phyloP scores from a whole-genome alignment of 2,329 filamentous ascomycete species.

The Fusarium abutilonis region DNA sequence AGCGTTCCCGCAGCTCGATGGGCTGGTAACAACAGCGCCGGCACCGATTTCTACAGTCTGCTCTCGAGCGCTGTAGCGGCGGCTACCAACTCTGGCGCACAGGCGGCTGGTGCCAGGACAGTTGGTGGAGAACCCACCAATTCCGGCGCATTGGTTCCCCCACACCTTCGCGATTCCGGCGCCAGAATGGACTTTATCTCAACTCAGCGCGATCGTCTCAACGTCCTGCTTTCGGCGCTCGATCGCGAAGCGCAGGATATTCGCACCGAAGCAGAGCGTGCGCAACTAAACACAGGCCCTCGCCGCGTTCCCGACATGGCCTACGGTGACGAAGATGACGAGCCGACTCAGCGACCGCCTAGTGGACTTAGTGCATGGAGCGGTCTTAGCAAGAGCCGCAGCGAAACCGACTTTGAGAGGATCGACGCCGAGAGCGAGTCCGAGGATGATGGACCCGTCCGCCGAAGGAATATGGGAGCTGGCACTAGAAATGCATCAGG shows the following conservation, averaged over 20 bases:
- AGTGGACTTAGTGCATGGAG: slow-evolving; percentile 61
- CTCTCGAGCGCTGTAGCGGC: slow-evolving; percentile 78
- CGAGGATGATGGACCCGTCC: slow-evolving; percentile 59
- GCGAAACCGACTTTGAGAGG: slow-evolving; percentile 89
- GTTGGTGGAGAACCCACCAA: slow-evolving; percentile 39
- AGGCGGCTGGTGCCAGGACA: slow-evolving; percentile 48
- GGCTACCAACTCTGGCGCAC: slow-evolving; percentile 59
- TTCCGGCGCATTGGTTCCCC: slow-evolving; percentile 74
- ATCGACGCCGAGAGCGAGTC: slow-evolving; percentile 78
- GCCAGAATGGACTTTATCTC: slow-evolving; percentile 80
- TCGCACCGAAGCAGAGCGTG: slow-evolving; percentile 48
- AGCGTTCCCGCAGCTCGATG: slow-evolving; percentile 78
- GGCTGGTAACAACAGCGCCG: slow-evolving; percentile 57
- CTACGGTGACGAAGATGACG: slow-evolving; percentile 48
- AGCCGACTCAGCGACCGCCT: slow-evolving; percentile 54
- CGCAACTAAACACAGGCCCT: slow-evolving; percentile 35
- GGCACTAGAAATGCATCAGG: slow-evolving; percentile 45
- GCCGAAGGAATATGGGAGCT: slow-evolving; percentile 46
- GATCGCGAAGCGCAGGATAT: slow-evolving; percentile 79
- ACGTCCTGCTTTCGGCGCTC: slow-evolving; percentile 77
- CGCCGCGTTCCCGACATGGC: slow-evolving; percentile 40
- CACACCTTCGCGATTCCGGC: slow-evolving; percentile 68
- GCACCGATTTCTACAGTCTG: slow-evolving; percentile 78
- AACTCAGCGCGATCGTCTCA: slow-evolving; percentile 80
- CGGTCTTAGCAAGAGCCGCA: slow-evolving; percentile 80